Evolutionary conservation across 306 rosid species (phyloP).

Genomic region (Datisca glomerata): DNA sequence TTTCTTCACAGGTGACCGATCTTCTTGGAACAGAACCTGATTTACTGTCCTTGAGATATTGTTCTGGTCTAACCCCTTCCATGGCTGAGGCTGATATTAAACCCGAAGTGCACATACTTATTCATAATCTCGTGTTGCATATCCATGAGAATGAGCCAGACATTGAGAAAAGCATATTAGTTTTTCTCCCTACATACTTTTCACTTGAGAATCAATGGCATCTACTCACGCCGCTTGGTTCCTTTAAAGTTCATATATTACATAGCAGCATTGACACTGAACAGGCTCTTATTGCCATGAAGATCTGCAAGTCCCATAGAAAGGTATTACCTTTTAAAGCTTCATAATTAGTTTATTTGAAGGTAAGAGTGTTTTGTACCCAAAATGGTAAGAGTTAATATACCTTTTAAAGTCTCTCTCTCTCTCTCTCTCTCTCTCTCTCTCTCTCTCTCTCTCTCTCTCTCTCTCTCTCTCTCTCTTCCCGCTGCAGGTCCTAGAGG

Average conservation of each 20-base stretch:
- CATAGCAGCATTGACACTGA: constrained; percentile 87
- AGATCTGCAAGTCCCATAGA: constrained; percentile 70
- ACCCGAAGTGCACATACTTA: constrained; percentile 43
- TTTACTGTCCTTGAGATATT: constrained; percentile 19
- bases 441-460: no score
- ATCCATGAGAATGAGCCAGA: constrained; percentile 67
- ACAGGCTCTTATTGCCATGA: constrained; percentile 73
- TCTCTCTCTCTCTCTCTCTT: no score
- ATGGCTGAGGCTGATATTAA: constrained; percentile 23
- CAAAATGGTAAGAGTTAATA: no score
- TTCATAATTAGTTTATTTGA: not conserved
- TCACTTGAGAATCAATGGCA: constrained; percentile 73
- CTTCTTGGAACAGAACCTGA: constrained; percentile 39
- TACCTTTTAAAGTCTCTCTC: no score
- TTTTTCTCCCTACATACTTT: constrained; percentile 84
- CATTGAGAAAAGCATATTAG: constrained; percentile 77
- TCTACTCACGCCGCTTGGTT: constrained; percentile 51
- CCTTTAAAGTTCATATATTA: constrained; percentile 65
- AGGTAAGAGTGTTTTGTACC: no score
- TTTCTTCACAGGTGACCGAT: constrained; percentile 36
- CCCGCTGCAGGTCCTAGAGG: no score
- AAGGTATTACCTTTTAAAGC: constrained; percentile 40
- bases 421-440: no score
- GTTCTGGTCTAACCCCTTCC: constrained; percentile 29
- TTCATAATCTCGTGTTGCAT: constrained; percentile 59